Evolutionary conservation across 495 filamentous ascomycete genomes (phyloP), one percentile per base, ranked within the genome.

Genomic region (Bacidia rubella): DNA sequence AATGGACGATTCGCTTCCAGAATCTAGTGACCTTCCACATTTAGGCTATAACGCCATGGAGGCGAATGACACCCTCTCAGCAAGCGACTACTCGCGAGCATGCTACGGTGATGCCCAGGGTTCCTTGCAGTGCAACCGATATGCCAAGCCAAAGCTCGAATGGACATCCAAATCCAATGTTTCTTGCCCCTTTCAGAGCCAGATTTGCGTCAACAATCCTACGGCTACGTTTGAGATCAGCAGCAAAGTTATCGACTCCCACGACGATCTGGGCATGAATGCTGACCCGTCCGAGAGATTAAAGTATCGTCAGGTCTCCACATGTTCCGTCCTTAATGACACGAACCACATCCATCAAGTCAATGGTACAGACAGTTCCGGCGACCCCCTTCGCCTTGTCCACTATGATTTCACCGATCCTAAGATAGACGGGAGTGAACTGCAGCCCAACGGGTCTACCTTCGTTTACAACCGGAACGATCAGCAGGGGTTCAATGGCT

Each of bases 191-290:
- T 68, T 68, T 49, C 45, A 43, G n/a, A 2, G 26, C 15, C 41
- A 56, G 4, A 42, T 62, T 20, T 68, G 66, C 56, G 20, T 47
- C 22, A 26, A 46, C 25, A 41, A 40, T 11, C 19, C 11, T 15
- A 60, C 48, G 11, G 41, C 56, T 19, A 57, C 62, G 5, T 64
- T 56, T 51, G 7, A 57, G 32, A 62, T 68, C 62, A 63, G 67
- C 32, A 65, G 57, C 11, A 65, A 65, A 5, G 48, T 41, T 19
- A 51, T 68, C 35, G 63, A 67, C 42, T 66, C 65, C 19, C 65
- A 67, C 32, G 15, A 26, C 10, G 56, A 55, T 4, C 49, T 68
- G 38, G 66, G 66, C 2, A 55, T 68, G 23, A 66, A 68, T 42
- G 57, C 62, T 26, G 46, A 48, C 11, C 23, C 32, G 4, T 46